These are phyloP conservation scores for Rhytidhysteron rufulum DNA, from an alignment of 2,329 filamentous ascomycete species.

Conservation along the genomic window DNA sequence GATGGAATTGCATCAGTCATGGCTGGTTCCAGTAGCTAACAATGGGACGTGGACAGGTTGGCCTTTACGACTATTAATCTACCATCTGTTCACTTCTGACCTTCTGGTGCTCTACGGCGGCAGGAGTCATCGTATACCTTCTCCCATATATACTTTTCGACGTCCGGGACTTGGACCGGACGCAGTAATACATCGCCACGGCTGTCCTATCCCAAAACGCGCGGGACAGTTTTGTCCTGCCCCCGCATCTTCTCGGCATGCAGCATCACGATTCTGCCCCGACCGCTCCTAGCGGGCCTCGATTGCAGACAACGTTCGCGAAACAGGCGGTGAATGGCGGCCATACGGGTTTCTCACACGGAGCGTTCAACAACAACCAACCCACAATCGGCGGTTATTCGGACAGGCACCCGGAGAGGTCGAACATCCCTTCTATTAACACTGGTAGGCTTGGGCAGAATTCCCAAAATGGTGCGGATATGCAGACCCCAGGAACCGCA, in stretches of 20 bases:
- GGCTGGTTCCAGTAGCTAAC: no score
- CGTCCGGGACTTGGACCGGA: conserved; percentile 47
- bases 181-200: conserved; percentile 69
- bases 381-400: conserved; percentile 70
- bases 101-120: conserved; percentile 17
- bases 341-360: conserved; percentile 88
- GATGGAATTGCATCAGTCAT: no score
- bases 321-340: conserved; percentile 70
- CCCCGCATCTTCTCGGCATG: conserved; percentile 85
- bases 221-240: conserved; percentile 80
- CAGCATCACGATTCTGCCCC: conserved; percentile 73
- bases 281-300: conserved; percentile 54
- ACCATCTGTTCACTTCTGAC: neutral
- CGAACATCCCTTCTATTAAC: conserved; percentile 89
- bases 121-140: conserved; percentile 28
- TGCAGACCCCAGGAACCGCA: conserved; percentile 80
- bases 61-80: neutral
- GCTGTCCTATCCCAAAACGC: conserved; percentile 72
- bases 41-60: neutral
- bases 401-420: conserved; percentile 78
- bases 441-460: conserved; percentile 63
- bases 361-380: conserved; percentile 82
- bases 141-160: conserved; percentile 34
- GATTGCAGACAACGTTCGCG: conserved; percentile 62
- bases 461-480: conserved; percentile 62